phyloP scores from a whole-genome alignment of 2,329 filamentous ascomycete species.

The Epichloe uncinata region DNA sequence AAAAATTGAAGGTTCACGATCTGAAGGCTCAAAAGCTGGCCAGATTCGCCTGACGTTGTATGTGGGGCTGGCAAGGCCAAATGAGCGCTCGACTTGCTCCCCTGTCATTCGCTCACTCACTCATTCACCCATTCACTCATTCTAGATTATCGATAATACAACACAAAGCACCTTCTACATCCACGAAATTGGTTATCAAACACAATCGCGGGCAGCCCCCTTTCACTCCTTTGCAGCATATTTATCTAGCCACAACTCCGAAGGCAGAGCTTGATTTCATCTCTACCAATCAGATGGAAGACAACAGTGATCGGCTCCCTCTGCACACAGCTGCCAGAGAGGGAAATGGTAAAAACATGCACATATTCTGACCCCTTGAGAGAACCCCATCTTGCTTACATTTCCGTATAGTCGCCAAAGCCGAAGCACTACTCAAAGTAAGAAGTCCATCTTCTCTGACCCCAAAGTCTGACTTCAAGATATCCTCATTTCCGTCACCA shows the following conservation, averaged over 20 bases:
- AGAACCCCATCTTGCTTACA: neutral
- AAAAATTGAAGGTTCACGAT: slow-evolving; percentile 7
- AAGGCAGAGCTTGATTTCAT: neutral
- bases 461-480: neutral
- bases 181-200: neutral
- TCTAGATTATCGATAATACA: neutral
- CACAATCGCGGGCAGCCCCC: neutral
- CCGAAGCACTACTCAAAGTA: slow-evolving; percentile 10
- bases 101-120: neutral
- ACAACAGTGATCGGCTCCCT: slow-evolving; percentile 51
- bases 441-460: neutral
- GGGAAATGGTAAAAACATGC: slow-evolving; percentile 50
- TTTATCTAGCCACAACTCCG: neutral
- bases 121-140: neutral
- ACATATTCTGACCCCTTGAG: neutral
- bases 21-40: neutral
- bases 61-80: slow-evolving; percentile 14
- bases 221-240: too few relatives aligned
- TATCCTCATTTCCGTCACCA: too few relatives aligned
- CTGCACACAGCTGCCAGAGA: slow-evolving; percentile 81
- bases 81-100: neutral
- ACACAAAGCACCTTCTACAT: neutral
- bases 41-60: too few relatives aligned
- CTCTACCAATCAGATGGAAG: slow-evolving; percentile 13
- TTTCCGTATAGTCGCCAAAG: slow-evolving; percentile 6